Evolutionary conservation across 2,329 filamentous ascomycete species (phyloP), one percentile per base, ranked within the genome.

Genomic region (Fusarium praegraminearum): DNA sequence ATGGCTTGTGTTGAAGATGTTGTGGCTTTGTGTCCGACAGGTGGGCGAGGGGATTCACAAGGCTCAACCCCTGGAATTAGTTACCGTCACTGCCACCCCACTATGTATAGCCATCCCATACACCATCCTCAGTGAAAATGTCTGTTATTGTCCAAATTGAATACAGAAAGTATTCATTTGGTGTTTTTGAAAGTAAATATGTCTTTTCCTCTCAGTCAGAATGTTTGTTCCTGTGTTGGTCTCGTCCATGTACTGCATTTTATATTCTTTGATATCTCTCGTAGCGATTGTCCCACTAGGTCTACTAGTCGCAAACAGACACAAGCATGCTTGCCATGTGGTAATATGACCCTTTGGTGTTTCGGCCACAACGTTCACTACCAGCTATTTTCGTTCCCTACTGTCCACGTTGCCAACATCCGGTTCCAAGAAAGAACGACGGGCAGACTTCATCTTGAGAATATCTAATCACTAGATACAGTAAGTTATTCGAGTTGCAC

Each of bases 41-140:
- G 46, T 26, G 20, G 49, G 38, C 38, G 53, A 64, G 57, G 57
- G 44, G 44, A 64, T 64, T 70, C 67, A 38, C 54, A 52, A 55
- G 35, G 45, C 10, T 46, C 35, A 18, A 32, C 38, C 67, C 62
- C 57, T 57, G 26, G 22, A 49, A 63, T 36, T 52, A 35, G 44
- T 43, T 33, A 16, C 36, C 26, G 20, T 49, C 54, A 43, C 50
- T 59, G 32, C 20, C 30, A 52, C 44, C 47, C 67, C 67, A 57
- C 57, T 54, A 56, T 46, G 8, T 20, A 36, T 44, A 33, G 28
- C 32, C 26, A 38, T 36, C 5, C 12, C 1, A 22, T 36, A 35
- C 45, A 30, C n/a, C 32, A 50, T 53, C 32, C 3, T 11, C 16
- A 40, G 22, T 35, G n/a, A 2, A 45, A 3, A 0, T 7, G 4